Evolutionary conservation across 2,329 filamentous ascomycete species (phyloP).

Genomic region (Neonectria faginata): DNA sequence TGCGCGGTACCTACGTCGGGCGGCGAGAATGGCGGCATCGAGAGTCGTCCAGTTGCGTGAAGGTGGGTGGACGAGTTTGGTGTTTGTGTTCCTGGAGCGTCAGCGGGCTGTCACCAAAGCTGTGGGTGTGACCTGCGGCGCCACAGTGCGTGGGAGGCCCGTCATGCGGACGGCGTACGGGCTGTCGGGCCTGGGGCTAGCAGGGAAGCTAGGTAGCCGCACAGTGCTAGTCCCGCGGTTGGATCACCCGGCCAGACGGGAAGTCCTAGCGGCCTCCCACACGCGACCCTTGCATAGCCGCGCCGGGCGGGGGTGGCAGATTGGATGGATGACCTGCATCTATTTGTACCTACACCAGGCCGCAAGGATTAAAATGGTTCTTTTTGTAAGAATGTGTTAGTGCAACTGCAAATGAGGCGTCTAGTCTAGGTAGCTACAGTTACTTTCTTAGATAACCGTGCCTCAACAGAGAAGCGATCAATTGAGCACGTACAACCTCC

Average conservation of each 20-base stretch:
- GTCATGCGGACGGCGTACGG: conserved; percentile 2
- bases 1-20: background rate
- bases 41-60: background rate
- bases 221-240: conserved; percentile 23
- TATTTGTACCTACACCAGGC: background rate
- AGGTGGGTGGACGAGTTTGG: background rate
- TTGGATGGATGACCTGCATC: conserved; percentile 9
- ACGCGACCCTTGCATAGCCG: conserved; percentile 11
- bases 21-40: conserved; percentile 1
- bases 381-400: too few species aligned
- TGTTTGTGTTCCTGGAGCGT: conserved; percentile 35
- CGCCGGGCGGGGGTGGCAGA: too few species aligned
- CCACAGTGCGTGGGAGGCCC: conserved; percentile 23
- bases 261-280: conserved; percentile 26
- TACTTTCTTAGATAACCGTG: too few species aligned
- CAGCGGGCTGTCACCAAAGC: conserved; percentile 37
- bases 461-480: too few species aligned
- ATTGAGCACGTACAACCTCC: too few species aligned
- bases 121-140: conserved; percentile 31
- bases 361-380: too few species aligned
- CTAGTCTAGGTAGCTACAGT: too few species aligned
- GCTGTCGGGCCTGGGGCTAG: background rate
- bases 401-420: too few species aligned
- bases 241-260: conserved; percentile 22
- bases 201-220: background rate